These are phyloP conservation scores for Arctium lappa DNA, from an alignment of 129 eudicot genomes.

Conservation along the genomic window DNA sequence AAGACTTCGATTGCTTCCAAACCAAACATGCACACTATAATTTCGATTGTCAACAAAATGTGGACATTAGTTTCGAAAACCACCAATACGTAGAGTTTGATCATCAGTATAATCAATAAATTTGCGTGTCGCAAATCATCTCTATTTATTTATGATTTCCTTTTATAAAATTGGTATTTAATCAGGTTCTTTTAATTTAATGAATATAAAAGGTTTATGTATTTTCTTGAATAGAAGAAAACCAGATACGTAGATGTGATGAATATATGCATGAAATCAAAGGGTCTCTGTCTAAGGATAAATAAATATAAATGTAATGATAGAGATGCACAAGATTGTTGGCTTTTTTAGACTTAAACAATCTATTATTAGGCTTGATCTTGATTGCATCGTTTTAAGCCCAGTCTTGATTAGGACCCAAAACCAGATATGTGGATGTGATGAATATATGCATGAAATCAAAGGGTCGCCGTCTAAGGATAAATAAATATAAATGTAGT, in stretches of 20 bases:
- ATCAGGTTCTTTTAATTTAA: background rate
- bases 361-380: too few relatives aligned
- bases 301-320: background rate
- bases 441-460: too few relatives aligned
- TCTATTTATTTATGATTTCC: background rate
- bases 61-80: constrained; percentile 10
- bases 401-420: background rate
- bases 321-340: background rate
- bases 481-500: background rate
- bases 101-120: background rate
- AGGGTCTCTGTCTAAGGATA: background rate
- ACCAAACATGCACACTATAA: constrained; percentile 7
- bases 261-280: background rate
- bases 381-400: background rate
- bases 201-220: background rate
- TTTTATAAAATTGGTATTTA: background rate
- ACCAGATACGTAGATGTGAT: background rate
- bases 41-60: background rate
- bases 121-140: background rate
- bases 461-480: too few relatives aligned
- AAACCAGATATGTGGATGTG: too few relatives aligned
- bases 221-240: background rate
- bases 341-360: background rate
- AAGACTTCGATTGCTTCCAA: background rate
- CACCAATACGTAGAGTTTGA: background rate